Conservation (phyloP, 2,329 filamentous ascomycete genomes). For the Zymoseptoria crescenta region DNA sequence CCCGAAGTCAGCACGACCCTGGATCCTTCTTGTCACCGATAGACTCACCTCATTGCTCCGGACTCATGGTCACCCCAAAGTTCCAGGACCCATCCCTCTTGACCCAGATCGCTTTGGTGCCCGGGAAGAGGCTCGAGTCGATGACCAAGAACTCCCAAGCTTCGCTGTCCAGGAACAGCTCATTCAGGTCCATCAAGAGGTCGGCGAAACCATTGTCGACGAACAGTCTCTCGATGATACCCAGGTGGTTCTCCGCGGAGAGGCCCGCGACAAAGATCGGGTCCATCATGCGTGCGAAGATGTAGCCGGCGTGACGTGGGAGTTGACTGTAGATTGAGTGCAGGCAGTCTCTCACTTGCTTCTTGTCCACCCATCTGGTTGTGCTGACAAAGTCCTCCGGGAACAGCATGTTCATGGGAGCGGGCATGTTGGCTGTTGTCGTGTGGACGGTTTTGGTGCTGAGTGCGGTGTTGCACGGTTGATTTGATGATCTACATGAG, state of each 20-base stretch:
- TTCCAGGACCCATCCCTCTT: background rate
- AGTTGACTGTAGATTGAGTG: background rate
- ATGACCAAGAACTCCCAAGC: background rate
- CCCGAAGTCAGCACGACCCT: background rate
- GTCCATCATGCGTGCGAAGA: background rate
- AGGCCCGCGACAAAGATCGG: background rate
- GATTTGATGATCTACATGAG: background rate
- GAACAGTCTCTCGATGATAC: background rate
- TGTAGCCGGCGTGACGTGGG: background rate
- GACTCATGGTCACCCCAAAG: background rate
- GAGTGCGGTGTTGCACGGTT: background rate
- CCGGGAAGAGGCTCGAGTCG: background rate
- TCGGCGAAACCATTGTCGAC: background rate
- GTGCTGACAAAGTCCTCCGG: background rate
- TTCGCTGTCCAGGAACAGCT: background rate
- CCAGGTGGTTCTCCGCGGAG: background rate
- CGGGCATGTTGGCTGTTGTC: background rate
- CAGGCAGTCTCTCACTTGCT: background rate
- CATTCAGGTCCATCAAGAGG: background rate
- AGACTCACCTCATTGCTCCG: background rate
- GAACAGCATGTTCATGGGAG: background rate
- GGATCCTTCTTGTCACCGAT: background rate
- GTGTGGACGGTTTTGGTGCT: background rate
- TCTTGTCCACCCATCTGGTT: background rate
- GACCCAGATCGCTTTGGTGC: background rate